These are phyloP conservation scores for Glycine soja DNA, from an alignment of 306 rosid genomes.

Conservation along the genomic window DNA sequence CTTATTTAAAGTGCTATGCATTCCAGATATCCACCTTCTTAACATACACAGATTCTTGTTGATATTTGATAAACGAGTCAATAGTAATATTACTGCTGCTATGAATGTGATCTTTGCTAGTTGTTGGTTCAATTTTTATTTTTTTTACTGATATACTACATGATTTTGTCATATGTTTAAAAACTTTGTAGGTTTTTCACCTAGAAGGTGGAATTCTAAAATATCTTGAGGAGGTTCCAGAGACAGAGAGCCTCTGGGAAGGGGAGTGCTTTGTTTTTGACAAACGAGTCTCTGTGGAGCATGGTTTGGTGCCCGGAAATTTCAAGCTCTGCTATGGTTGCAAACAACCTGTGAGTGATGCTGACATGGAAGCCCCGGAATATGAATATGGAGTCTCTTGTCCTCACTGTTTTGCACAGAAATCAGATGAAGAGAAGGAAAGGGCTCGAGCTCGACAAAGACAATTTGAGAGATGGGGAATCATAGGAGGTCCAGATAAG, in stretches of 20 bases:
- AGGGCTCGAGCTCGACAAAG: slow-evolving; percentile 94
- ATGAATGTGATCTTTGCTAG: background rate
- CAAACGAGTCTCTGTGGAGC: slow-evolving; percentile 92
- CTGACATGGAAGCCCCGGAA: slow-evolving; percentile 80
- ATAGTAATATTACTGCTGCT: background rate
- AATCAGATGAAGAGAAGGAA: slow-evolving; percentile 89
- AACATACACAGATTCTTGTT: background rate
- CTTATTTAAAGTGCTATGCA: too few species aligned
- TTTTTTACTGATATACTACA: background rate
- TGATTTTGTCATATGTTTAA: slow-evolving; percentile 24
- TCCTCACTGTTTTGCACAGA: slow-evolving; percentile 72
- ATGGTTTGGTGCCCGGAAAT: slow-evolving; percentile 82
- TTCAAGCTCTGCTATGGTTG: slow-evolving; percentile 97
- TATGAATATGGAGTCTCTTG: slow-evolving; percentile 89
- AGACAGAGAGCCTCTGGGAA: slow-evolving; percentile 86
- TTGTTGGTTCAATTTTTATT: background rate
- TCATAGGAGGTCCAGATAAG: slow-evolving; percentile 92
- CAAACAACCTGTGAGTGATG: slow-evolving; percentile 92
- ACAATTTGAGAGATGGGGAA: slow-evolving; percentile 89
- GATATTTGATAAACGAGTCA: background rate
- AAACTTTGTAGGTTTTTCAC: slow-evolving; percentile 74
- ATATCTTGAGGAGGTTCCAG: slow-evolving; percentile 86
- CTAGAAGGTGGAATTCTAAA: slow-evolving; percentile 97
- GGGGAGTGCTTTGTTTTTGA: slow-evolving; percentile 98
- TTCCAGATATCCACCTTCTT: too few species aligned